Percentiles rank a stretch among this genome's conserved stretches.
Evolutionary conservation across 1,139 yeast genomes (phyloP).

Genomic region (Candida dubliniensis): DNA sequence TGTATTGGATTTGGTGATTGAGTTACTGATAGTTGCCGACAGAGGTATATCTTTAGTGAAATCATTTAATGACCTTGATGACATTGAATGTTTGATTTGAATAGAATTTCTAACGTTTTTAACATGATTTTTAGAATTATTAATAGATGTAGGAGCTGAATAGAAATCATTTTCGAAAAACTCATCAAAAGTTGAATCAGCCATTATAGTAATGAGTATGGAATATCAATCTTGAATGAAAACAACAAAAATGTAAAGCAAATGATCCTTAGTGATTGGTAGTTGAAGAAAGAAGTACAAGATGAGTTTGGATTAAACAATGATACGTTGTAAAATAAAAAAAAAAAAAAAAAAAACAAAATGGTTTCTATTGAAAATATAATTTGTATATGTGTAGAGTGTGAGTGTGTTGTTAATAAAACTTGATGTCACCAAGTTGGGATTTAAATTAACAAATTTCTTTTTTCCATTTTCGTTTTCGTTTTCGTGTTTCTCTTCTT

Average conservation of each 20-base stretch:
- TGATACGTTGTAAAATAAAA: too few relatives aligned
- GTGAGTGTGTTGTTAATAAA: too few relatives aligned
- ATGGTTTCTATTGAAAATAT: too few relatives aligned
- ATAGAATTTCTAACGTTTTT: constrained; percentile 49
- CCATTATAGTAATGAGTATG: not conserved
- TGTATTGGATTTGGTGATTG: constrained; percentile 4
- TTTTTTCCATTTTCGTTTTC: too few relatives aligned
- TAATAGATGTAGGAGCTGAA: constrained; percentile 16
- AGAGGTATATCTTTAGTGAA: constrained; percentile 11
- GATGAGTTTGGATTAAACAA: too few relatives aligned
- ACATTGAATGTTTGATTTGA: constrained; percentile 46
- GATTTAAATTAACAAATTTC: too few relatives aligned
- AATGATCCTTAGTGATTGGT: not conserved
- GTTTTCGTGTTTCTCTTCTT: too few relatives aligned
- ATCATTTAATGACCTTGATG: constrained; percentile 25
- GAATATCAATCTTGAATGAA: not conserved
- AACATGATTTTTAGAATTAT: constrained; percentile 40
- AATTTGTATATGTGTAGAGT: too few relatives aligned
- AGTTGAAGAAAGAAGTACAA: too few relatives aligned
- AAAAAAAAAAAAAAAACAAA: too few relatives aligned
- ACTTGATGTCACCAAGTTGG: too few relatives aligned
- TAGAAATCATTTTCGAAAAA: constrained; percentile 21
- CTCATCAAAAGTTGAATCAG: constrained; percentile 16
- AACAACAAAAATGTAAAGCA: constrained; percentile 2
- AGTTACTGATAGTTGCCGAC: constrained; percentile 1